These are phyloP conservation scores for Sistotremastrum suecicum DNA, from an alignment of 768 basidiomycete species.

Conservation along the genomic window DNA sequence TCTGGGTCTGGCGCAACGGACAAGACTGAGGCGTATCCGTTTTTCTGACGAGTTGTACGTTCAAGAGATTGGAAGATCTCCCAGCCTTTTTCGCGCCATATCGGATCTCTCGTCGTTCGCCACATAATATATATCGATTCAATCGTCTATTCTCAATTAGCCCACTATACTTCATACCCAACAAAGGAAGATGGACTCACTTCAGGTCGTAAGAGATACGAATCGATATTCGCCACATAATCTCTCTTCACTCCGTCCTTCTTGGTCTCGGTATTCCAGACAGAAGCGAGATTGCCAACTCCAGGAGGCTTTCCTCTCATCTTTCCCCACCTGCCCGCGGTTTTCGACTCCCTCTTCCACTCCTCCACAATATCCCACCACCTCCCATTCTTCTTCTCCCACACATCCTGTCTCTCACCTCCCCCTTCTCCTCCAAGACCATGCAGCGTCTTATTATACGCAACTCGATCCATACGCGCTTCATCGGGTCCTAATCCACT, in stretches of 20 bases:
- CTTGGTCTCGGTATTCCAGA: background rate
- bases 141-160: slow-evolving; percentile 33
- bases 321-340: slow-evolving; percentile 1
- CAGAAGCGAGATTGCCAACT: slow-evolving; percentile 2
- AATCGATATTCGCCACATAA: slow-evolving; percentile 31
- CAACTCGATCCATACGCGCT: too few relatives aligned
- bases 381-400: slow-evolving; percentile 23
- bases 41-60: slow-evolving; percentile 37
- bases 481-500: slow-evolving; percentile 53
- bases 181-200: slow-evolving; percentile 21
- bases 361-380: slow-evolving; percentile 18
- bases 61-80: slow-evolving; percentile 54
- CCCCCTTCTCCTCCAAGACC: slow-evolving; percentile 20
- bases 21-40: slow-evolving; percentile 47
- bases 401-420: slow-evolving; percentile 40
- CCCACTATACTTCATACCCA: background rate
- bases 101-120: slow-evolving; percentile 49
- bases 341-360: slow-evolving; percentile 29
- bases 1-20: slow-evolving; percentile 24
- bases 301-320: slow-evolving; percentile 7
- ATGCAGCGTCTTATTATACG: too few relatives aligned
- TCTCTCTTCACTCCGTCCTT: slow-evolving; percentile 24
- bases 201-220: slow-evolving; percentile 58
- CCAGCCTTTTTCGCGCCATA: slow-evolving; percentile 66
- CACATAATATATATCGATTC: slow-evolving; percentile 64